phyloP scores from a whole-genome alignment of 352 stramenopile species.

The Phytophthora europaea region DNA sequence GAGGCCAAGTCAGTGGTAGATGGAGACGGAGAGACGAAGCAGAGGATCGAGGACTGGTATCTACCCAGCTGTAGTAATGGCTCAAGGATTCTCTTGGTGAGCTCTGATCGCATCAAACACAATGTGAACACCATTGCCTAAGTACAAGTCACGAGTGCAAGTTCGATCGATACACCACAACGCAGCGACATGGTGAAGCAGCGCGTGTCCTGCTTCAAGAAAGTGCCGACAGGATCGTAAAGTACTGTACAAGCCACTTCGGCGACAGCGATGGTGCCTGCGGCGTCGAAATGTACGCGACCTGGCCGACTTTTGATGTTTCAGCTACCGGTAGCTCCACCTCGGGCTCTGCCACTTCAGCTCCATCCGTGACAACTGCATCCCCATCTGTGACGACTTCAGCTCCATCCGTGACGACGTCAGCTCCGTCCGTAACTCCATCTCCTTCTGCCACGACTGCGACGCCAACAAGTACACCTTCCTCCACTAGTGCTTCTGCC shows the following conservation, averaged over 20 bases:
- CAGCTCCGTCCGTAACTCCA: constrained; percentile 5
- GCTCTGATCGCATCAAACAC: constrained; percentile 6
- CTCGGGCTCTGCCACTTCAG: constrained; percentile 11
- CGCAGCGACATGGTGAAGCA: constrained; percentile 24
- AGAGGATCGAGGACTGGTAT: constrained; percentile 12
- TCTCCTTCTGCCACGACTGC: constrained; percentile 19
- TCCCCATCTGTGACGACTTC: constrained; percentile 12
- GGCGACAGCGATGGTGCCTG: constrained; percentile 63
- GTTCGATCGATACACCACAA: constrained; percentile 19
- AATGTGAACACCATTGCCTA: constrained; percentile 6
- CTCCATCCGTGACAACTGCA: constrained; percentile 9
- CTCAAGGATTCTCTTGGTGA: constrained; percentile 20
- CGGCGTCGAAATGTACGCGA: constrained; percentile 64
- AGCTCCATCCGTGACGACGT: constrained; percentile 14
- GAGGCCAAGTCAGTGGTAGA: constrained; percentile 18
- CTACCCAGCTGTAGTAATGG: constrained; percentile 28
- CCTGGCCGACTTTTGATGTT: constrained; percentile 61
- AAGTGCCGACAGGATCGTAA: constrained; percentile 31
- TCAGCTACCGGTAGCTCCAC: constrained; percentile 15
- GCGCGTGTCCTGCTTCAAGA: constrained; percentile 24
- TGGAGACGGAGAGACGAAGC: constrained; percentile 14
- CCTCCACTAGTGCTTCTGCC: not conserved
- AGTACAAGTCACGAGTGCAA: constrained; percentile 3
- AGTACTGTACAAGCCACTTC: constrained; percentile 1
- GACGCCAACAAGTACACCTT: constrained; percentile 14